phyloP scores from a whole-genome alignment of 2,329 filamentous ascomycete genomes.

The Bipolaris sorokiniana region DNA sequence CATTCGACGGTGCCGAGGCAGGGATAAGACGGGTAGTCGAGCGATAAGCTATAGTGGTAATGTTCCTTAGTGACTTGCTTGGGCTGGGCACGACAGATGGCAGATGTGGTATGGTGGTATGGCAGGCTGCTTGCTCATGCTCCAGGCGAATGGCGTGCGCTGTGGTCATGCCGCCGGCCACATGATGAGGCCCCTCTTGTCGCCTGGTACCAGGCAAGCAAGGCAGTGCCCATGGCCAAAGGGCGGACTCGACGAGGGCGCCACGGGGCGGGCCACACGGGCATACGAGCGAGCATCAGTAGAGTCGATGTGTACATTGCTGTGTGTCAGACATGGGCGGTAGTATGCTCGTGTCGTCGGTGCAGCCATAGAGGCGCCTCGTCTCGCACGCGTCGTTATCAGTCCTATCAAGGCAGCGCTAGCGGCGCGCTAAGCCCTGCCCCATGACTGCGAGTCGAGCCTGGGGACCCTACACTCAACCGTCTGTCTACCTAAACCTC shows the following conservation, averaged over 20 bases:
- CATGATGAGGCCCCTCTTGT: conserved; percentile 21
- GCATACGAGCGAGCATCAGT: neutral
- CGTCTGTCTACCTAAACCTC: neutral
- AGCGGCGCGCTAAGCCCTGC: conserved; percentile 11
- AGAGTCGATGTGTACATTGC: too few relatives aligned
- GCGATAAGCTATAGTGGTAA: neutral
- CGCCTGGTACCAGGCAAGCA: neutral
- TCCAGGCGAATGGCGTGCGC: conserved; percentile 35
- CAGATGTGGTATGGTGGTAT: too few relatives aligned
- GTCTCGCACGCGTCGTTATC: conserved; percentile 10
- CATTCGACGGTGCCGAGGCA: neutral
- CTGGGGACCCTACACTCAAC: conserved; percentile 10
- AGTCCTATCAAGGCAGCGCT: conserved; percentile 5
- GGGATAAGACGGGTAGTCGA: neutral
- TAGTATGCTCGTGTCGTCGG: neutral
- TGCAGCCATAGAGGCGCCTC: neutral
- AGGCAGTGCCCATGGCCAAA: neutral
- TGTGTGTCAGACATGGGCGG: neutral
- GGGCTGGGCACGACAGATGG: neutral
- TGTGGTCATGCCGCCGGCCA: conserved; percentile 31
- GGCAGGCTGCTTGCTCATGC: conserved; percentile 26
- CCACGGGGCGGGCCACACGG: neutral
- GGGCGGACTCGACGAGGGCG: neutral
- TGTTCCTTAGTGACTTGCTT: too few relatives aligned
- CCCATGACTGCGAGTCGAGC: conserved; percentile 14